Conservation (phyloP, 768 basidiomycete species). For the Agrocybe pediades region DNA sequence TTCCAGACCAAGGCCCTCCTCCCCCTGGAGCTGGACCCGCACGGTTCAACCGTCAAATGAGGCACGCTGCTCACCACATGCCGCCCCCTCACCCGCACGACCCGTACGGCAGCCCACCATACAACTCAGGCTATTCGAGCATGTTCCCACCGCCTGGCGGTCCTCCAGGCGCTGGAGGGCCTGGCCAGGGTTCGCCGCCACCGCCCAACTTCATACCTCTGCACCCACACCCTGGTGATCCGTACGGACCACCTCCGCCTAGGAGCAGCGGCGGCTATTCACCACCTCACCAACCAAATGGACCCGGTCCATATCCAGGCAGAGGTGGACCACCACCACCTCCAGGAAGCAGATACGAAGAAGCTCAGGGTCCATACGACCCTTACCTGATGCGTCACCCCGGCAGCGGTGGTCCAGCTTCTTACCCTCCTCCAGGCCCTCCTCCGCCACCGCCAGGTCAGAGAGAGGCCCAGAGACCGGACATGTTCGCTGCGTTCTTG, state of each 20-base stretch:
- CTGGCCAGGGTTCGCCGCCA: slow-evolving; percentile 6
- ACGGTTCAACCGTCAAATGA: slow-evolving; percentile 3
- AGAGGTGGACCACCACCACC: no score
- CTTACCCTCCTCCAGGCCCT: neutral
- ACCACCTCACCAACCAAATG: neutral
- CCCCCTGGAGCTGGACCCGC: neutral
- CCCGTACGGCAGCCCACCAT: neutral
- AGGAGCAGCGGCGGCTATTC: neutral
- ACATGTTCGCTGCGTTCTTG: slow-evolving; percentile 28
- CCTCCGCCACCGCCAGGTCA: neutral
- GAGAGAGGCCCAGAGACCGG: slow-evolving; percentile 8
- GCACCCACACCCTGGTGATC: slow-evolving; percentile 4
- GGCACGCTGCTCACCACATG: slow-evolving; percentile 1
- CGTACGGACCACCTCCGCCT: neutral
- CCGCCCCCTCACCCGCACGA: neutral
- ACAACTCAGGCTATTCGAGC: no score
- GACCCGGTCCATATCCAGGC: neutral
- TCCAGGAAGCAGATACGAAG: neutral
- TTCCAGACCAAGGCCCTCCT: slow-evolving; percentile 5
- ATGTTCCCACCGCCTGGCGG: neutral
- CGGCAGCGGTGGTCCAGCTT: slow-evolving; percentile 1
- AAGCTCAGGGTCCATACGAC: neutral
- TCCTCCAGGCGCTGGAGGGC: neutral
- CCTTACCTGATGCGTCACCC: neutral
- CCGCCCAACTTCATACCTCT: slow-evolving; percentile 18